Percentiles rank a stretch among this genome's conserved stretches.
Evolutionary conservation across 371 early-diverging fungal species (phyloP).

Genomic region (Encephalitozoon hellem): DNA sequence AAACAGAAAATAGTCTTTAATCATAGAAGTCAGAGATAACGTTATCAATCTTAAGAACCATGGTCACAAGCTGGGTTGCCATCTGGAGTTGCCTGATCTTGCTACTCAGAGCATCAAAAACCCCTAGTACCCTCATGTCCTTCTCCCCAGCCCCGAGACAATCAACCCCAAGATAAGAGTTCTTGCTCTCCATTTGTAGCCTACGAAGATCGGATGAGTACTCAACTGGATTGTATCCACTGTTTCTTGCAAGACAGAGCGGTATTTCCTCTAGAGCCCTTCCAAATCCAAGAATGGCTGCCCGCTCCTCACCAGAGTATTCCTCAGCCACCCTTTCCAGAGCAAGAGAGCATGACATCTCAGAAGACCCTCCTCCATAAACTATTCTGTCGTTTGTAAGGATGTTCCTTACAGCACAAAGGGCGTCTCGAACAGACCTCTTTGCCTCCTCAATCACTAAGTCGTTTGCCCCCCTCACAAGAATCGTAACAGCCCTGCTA

Average conservation of each 20-base stretch:
- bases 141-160: slow-evolving; percentile 75
- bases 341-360: slow-evolving; percentile 76
- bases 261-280: slow-evolving; percentile 90
- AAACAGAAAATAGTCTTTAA: not conserved
- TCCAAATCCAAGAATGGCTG: slow-evolving; percentile 67
- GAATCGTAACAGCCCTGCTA: slow-evolving; percentile 87
- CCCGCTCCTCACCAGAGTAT: slow-evolving; percentile 18
- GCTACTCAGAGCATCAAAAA: slow-evolving; percentile 91
- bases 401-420: slow-evolving; percentile 95
- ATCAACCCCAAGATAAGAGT: slow-evolving; percentile 82
- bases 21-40: slow-evolving; percentile 46
- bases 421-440: slow-evolving; percentile 93
- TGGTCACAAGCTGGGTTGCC: slow-evolving; percentile 95
- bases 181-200: slow-evolving; percentile 73
- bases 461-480: slow-evolving; percentile 94
- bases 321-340: not conserved
- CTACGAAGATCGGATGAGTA: slow-evolving; percentile 81
- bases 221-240: slow-evolving; percentile 80
- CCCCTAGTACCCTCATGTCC: slow-evolving; percentile 88
- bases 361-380: slow-evolving; percentile 97
- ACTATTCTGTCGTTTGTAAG: slow-evolving; percentile 88
- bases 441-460: slow-evolving; percentile 98
- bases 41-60: slow-evolving; percentile 69
- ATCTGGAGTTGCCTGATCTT: slow-evolving; percentile 92
- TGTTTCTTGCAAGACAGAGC: slow-evolving; percentile 87